A percentile compares a stretch with the other conserved stretches of the same genome.
Evolutionary conservation across 768 basidiomycete species (phyloP).

Genomic region (Boletus sp.): DNA sequence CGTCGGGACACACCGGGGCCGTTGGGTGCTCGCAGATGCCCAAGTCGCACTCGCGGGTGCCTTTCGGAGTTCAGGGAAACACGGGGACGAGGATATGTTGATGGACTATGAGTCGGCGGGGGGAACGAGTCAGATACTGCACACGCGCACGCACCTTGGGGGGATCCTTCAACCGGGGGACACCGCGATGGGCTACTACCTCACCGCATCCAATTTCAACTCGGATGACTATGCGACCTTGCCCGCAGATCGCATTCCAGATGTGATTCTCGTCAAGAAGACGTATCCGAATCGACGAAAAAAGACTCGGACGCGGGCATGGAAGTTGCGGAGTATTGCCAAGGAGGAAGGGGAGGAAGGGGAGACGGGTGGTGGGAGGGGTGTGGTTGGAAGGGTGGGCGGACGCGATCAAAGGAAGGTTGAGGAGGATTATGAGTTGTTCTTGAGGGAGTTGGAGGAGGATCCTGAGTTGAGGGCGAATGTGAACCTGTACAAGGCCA

Average conservation of each 20-base stretch:
- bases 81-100: conserved; percentile 45
- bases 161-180: conserved; percentile 93
- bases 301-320: conserved; percentile 79
- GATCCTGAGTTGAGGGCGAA: conserved; percentile 85
- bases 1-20: conserved; percentile 63
- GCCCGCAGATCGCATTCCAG: conserved; percentile 67
- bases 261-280: conserved; percentile 93
- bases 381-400: conserved; percentile 87
- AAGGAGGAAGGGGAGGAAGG: conserved; percentile 88
- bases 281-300: conserved; percentile 91
- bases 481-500: conserved; percentile 84
- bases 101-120: conserved; percentile 64
- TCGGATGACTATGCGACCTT: conserved; percentile 78
- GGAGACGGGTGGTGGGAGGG: conserved; percentile 70
- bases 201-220: conserved; percentile 91
- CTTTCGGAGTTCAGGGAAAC: conserved; percentile 53
- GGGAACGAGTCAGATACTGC: conserved; percentile 74
- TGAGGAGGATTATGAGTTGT: conserved; percentile 94
- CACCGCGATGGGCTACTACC: conserved; percentile 85
- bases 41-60: conserved; percentile 86
- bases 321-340: conserved; percentile 90
- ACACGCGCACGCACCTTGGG: conserved; percentile 96
- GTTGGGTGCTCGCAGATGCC: conserved; percentile 80
- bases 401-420: conserved; percentile 90
- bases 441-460: conserved; percentile 92